phyloP scores from a whole-genome alignment of 2,329 filamentous ascomycete genomes.

The Fusarium sp. region DNA sequence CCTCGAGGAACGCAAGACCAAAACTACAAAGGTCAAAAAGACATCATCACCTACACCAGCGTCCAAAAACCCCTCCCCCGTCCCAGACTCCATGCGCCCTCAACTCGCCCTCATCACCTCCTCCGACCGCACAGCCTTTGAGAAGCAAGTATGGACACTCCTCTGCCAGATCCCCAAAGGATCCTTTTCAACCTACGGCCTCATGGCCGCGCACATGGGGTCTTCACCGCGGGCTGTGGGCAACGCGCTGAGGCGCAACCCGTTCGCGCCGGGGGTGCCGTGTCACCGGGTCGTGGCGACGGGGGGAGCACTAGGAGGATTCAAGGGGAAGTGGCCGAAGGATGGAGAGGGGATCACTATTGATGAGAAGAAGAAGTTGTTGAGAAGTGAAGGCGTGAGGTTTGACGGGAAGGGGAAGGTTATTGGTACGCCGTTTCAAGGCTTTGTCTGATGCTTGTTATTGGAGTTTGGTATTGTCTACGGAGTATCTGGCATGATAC shows the following conservation, averaged over 20 bases:
- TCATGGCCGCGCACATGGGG: constrained; percentile 73
- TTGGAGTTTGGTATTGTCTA: not conserved
- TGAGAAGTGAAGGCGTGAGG: constrained; percentile 72
- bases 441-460: constrained; percentile 31
- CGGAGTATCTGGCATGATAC: not conserved
- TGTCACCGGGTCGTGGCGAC: constrained; percentile 85
- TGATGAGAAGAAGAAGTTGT: constrained; percentile 71
- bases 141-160: constrained; percentile 75
- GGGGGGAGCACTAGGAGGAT: constrained; percentile 77
- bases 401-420: constrained; percentile 72
- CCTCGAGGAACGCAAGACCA: constrained; percentile 21
- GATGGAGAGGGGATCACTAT: constrained; percentile 72
- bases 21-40: constrained; percentile 21
- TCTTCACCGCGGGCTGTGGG: constrained; percentile 83
- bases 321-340: constrained; percentile 74
- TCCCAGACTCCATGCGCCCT: constrained; percentile 45
- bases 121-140: constrained; percentile 63
- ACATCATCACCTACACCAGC: constrained; percentile 2
- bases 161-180: constrained; percentile 83
- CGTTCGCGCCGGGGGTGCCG: constrained; percentile 84
- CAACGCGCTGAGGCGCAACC: constrained; percentile 81
- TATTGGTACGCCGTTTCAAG: constrained; percentile 63
- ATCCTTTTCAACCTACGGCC: constrained; percentile 81
- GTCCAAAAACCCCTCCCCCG: constrained; percentile 4
- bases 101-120: constrained; percentile 60